A percentile compares a stretch with the other conserved stretches of the same genome.
Conservation (phyloP, 2,329 filamentous ascomycete genomes). For the Bipolaris sorokiniana region DNA sequence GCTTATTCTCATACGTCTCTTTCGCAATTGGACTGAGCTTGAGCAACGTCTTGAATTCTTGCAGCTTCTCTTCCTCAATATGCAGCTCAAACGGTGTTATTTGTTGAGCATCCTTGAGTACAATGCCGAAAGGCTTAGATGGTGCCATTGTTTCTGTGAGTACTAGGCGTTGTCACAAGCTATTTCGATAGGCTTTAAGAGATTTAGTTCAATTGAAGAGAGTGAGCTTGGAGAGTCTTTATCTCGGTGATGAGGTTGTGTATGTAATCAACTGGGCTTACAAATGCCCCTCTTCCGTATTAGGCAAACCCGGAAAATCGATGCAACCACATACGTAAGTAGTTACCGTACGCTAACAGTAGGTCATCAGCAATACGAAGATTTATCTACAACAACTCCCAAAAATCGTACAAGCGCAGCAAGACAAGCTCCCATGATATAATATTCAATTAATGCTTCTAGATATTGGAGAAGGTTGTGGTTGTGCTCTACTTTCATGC, state of each 20-base stretch:
- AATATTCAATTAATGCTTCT: no score
- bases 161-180: background rate
- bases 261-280: constrained; percentile 1
- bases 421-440: no score
- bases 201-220: background rate
- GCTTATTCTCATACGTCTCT: constrained; percentile 38
- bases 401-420: no score
- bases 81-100: constrained; percentile 35
- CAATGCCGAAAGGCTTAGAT: constrained; percentile 23
- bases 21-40: constrained; percentile 39
- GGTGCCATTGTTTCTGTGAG: constrained; percentile 21
- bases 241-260: background rate
- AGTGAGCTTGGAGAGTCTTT: background rate
- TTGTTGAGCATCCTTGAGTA: constrained; percentile 23
- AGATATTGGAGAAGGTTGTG: no score
- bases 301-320: background rate
- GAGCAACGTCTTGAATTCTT: constrained; percentile 40
- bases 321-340: no score
- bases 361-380: no score
- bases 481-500: no score
- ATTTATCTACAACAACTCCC: no score
- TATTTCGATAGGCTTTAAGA: background rate
- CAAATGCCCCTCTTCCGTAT: constrained; percentile 2
- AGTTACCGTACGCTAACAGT: no score
- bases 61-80: constrained; percentile 35